Evolutionary conservation across 2,329 filamentous ascomycete species (phyloP), one percentile per base, ranked within the genome.

Genomic region (Sphaceloma murrayae): DNA sequence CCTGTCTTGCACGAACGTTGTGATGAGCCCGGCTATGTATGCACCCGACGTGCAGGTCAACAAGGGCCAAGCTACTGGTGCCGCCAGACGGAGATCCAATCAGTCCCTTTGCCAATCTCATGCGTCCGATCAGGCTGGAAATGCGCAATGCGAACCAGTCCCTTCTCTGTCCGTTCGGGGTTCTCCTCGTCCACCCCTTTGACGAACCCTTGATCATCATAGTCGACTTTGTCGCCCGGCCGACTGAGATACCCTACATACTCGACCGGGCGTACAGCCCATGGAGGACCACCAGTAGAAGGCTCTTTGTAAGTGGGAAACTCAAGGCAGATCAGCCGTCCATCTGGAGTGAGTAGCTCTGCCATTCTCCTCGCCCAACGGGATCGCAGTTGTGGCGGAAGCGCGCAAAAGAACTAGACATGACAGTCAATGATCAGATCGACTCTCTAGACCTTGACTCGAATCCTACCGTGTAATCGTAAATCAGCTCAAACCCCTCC

Each of bases 221-320:
- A 88, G 10, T 67, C 56, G 10, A 87, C 64, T 7, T 78, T 71
- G 51, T 79, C 69, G 1, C 85, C 85, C 0, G 85, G 85, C 36
- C 74, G 70, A 44, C 71, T 72, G 31, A 94, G 69, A 53, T 89
- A 78, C 49, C 77, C 78, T 54, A 78, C 66, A 60, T 93, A 91
- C 19, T 83, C 74, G 48, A 77, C 73, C 1, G 82, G 73, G 9
- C 76, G 74, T 30, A 85, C 63, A 5, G 78, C 77, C 70, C 76
- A 88, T 1, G 86, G 85, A 9, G 86, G 85, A 0, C 86, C 85
- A 7, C 70, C 70, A 7, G 72, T 68, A 8, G 67, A 68, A 7
- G 80, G 72, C 31, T 76, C 70, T 59, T 88, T 91, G 49, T 75
- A 72, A 1, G 80, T 77, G 7, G 86, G 86, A 59, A 82, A 93